Evolutionary conservation across 129 eudicot genomes (phyloP).

Genomic region (Ambrosia artemisiifolia): DNA sequence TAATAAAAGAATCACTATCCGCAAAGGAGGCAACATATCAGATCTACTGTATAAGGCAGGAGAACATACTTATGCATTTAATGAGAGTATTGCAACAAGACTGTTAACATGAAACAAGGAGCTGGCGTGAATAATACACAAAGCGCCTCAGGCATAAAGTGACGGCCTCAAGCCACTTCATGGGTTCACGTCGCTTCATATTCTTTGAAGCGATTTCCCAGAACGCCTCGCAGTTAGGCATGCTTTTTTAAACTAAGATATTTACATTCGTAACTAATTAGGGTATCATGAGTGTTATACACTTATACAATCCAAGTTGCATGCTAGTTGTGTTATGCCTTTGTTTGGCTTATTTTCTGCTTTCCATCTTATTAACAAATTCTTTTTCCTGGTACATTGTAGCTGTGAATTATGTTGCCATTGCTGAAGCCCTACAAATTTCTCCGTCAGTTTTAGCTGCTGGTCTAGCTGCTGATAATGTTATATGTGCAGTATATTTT

Average conservation of each 20-base stretch:
- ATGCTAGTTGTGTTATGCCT: constrained; percentile 4
- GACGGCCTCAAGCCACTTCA: neutral
- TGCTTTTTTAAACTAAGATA: neutral
- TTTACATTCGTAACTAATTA: neutral
- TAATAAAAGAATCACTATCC: neutral
- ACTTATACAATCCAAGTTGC: neutral
- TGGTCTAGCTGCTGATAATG: constrained; percentile 90
- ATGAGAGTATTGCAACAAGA: neutral
- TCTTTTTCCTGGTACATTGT: constrained; percentile 24
- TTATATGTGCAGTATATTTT: constrained; percentile 82
- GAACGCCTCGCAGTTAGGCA: neutral
- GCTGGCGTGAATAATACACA: neutral
- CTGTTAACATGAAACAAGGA: neutral
- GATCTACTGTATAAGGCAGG: neutral
- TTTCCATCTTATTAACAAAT: constrained; percentile 3
- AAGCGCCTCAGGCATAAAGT: neutral
- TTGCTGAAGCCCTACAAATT: constrained; percentile 66
- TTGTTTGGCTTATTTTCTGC: constrained; percentile 11
- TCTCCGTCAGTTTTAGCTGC: constrained; percentile 82
- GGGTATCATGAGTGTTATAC: neutral
- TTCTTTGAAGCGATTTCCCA: neutral
- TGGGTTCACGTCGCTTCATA: neutral
- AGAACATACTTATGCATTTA: neutral
- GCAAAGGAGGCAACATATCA: neutral
- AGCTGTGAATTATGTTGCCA: constrained; percentile 95